A percentile compares a stretch with the other conserved stretches of the same genome.
phyloP scores from a whole-genome alignment of 495 filamentous ascomycete species.

The Mycothermus thermophilus region DNA sequence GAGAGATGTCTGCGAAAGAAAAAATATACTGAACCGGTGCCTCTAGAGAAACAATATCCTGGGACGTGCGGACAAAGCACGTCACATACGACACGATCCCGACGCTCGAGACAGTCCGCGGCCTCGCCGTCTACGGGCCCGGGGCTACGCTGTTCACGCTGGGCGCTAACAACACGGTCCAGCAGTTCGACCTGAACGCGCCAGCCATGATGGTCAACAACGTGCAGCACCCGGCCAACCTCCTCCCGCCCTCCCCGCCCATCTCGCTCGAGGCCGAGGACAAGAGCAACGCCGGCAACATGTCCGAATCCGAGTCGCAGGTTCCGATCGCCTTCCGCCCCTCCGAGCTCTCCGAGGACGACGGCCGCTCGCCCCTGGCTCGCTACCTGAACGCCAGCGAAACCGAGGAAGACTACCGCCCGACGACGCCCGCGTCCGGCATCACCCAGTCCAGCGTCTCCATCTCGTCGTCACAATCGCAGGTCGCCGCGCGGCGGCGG shows the following conservation, averaged over 20 bases:
- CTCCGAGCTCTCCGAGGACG: slow-evolving; percentile 47
- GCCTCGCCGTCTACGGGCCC: slow-evolving; percentile 76
- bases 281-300: slow-evolving; percentile 24
- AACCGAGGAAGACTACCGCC: slow-evolving; percentile 41
- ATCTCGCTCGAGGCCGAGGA: slow-evolving; percentile 56
- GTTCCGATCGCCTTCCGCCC: slow-evolving; percentile 34
- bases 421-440: slow-evolving; percentile 49
- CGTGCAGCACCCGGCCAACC: slow-evolving; percentile 66
- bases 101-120: slow-evolving; percentile 66
- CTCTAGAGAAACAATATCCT: slow-evolving; percentile 82
- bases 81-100: slow-evolving; percentile 79
- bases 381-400: slow-evolving; percentile 44
- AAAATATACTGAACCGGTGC: background rate
- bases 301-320: slow-evolving; percentile 32
- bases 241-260: slow-evolving; percentile 63
- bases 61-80: slow-evolving; percentile 95
- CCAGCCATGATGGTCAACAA: slow-evolving; percentile 62
- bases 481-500: slow-evolving; percentile 14
- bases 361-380: slow-evolving; percentile 51
- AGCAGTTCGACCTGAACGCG: slow-evolving; percentile 86
- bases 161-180: slow-evolving; percentile 72
- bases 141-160: slow-evolving; percentile 87
- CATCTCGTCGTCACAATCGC: slow-evolving; percentile 35
- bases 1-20: slow-evolving; percentile 1
- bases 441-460: slow-evolving; percentile 53